phyloP scores from a whole-genome alignment of 306 rosid genomes.

The Dryas alaskensis region DNA sequence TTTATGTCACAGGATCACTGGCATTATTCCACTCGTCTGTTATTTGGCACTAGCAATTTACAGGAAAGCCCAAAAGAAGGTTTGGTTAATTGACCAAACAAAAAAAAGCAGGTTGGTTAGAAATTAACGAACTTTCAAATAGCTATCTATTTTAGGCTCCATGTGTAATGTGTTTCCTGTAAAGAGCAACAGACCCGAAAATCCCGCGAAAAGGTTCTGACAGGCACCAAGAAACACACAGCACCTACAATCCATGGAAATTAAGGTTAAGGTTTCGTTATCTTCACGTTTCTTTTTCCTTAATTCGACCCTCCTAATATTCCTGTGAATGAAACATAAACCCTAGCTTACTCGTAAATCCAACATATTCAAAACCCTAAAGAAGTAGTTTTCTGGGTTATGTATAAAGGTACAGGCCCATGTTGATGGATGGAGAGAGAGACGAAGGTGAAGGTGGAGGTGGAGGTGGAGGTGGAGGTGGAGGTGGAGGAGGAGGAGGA shows the following conservation, averaged over 20 bases:
- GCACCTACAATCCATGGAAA: conserved; percentile 18
- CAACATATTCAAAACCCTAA: too few species aligned
- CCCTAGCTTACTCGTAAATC: not conserved
- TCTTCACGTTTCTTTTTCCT: conserved; percentile 12
- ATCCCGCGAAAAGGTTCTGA: conserved; percentile 29
- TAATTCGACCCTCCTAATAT: not conserved
- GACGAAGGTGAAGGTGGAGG: conserved; percentile 11
- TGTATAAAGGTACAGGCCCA: conserved; percentile 11
- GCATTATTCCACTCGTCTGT: too few species aligned
- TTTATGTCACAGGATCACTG: not conserved
- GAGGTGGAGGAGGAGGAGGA: conserved; percentile 25
- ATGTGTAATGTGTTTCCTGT: conserved; percentile 2
- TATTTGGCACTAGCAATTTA: not conserved
- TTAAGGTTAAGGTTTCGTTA: conserved; percentile 33
- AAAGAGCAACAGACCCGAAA: conserved; percentile 21
- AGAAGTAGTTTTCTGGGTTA: not conserved
- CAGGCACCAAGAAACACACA: conserved; percentile 14
- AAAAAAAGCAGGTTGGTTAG: not conserved
- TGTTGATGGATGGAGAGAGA: conserved; percentile 39
- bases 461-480: not conserved
- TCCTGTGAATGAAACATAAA: not conserved
- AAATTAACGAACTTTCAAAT: conserved; percentile 26
- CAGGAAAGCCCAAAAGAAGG: not conserved
- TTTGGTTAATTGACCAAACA: too few species aligned
- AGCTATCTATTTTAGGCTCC: conserved; percentile 24